Conservation (phyloP, 1,139 yeast genomes). For the Yamadazyma triangularis region DNA sequence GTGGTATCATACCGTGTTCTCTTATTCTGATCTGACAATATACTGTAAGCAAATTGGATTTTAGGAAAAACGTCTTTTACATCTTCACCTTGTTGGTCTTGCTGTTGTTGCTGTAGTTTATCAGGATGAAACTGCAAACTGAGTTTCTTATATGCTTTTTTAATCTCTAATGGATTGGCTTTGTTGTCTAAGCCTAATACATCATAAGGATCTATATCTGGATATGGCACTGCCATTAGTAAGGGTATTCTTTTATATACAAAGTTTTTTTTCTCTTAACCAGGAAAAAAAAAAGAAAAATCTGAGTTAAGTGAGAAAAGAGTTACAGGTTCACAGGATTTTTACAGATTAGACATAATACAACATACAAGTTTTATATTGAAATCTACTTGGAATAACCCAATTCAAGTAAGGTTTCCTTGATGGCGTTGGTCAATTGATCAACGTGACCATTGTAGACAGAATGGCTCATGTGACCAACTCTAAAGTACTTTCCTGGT, state of each 20-base stretch:
- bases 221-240: conserved; percentile 43
- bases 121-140: conserved; percentile 81
- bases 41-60: conserved; percentile 72
- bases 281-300: too few relatives aligned
- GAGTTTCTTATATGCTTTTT: conserved; percentile 65
- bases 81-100: conserved; percentile 3
- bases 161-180: conserved; percentile 53
- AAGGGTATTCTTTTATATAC: too few relatives aligned
- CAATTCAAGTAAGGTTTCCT: conserved; percentile 33
- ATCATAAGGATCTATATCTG: conserved; percentile 65
- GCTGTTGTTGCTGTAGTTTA: conserved; percentile 44
- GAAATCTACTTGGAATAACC: conserved; percentile 10
- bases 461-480: conserved; percentile 88
- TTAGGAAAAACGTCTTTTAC: conserved; percentile 49
- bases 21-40: conserved; percentile 56
- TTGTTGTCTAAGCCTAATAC: conserved; percentile 40
- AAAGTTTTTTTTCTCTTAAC: too few relatives aligned
- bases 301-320: too few relatives aligned
- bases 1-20: conserved; percentile 62
- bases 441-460: conserved; percentile 43
- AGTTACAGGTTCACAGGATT: too few relatives aligned
- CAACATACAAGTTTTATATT: background rate
- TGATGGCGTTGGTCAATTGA: conserved; percentile 29
- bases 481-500: conserved; percentile 79
- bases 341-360: too few relatives aligned